phyloP scores from a whole-genome alignment of 345 rosid genomes.

The Draba incana region DNA sequence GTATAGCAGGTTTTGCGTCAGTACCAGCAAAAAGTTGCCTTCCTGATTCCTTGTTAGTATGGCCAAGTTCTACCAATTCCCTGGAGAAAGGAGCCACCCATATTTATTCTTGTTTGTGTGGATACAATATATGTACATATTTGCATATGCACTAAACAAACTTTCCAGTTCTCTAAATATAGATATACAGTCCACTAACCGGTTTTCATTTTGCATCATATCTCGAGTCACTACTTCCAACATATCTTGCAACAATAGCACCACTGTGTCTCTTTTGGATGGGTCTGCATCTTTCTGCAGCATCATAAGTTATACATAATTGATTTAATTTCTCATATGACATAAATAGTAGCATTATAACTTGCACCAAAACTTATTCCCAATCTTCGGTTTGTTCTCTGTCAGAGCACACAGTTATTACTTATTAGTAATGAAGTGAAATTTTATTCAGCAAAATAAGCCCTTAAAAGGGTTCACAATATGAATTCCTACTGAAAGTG shows the following conservation, averaged over 20 bases:
- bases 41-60: conserved; percentile 87
- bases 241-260: conserved; percentile 90
- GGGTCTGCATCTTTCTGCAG: conserved; percentile 87
- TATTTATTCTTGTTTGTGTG: conserved; percentile 19
- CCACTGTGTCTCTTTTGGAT: conserved; percentile 71
- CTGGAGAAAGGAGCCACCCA: conserved; percentile 45
- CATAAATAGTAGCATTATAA: conserved; percentile 7
- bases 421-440: neutral
- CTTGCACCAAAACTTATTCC: conserved; percentile 9
- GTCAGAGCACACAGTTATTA: neutral
- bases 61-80: conserved; percentile 82
- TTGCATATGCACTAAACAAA: conserved; percentile 18
- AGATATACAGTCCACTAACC: conserved; percentile 58
- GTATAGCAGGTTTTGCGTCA: conserved; percentile 81
- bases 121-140: conserved; percentile 4
- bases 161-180: conserved; percentile 12
- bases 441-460: conserved; percentile 1
- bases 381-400: neutral
- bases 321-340: conserved; percentile 18
- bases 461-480: neutral
- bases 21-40: conserved; percentile 95
- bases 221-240: conserved; percentile 92
- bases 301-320: conserved; percentile 27
- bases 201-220: conserved; percentile 91
- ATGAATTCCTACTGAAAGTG: conserved; percentile 17